phyloP scores from a whole-genome alignment of 495 filamentous ascomycete species.

The Antarctomyces pellizariae region DNA sequence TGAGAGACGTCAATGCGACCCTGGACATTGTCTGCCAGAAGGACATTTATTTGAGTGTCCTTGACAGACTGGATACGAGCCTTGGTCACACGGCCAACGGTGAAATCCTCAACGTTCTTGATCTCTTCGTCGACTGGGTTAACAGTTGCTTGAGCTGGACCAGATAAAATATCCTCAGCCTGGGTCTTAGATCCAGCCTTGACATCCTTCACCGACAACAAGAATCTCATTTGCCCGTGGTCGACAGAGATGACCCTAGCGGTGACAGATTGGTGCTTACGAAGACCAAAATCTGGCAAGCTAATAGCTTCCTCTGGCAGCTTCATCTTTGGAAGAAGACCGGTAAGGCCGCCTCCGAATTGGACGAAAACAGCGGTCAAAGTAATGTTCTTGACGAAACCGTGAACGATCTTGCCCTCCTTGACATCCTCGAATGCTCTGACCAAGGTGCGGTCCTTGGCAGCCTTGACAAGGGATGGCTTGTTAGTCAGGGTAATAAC shows the following conservation, averaged over 20 bases:
- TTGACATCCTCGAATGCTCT: conserved; percentile 41
- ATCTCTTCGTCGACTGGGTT: conserved; percentile 51
- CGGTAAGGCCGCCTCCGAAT: conserved; percentile 55
- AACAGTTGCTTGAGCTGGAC: conserved; percentile 19
- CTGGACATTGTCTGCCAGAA: conserved; percentile 70
- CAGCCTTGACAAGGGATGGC: conserved; percentile 54
- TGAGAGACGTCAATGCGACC: conserved; percentile 82
- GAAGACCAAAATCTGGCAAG: conserved; percentile 53
- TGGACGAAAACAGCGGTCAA: conserved; percentile 58
- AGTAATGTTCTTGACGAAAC: conserved; percentile 71
- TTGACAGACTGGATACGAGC: conserved; percentile 61
- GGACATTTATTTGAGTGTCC: conserved; percentile 76
- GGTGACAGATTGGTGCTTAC: conserved; percentile 43
- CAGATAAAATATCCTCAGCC: conserved; percentile 5
- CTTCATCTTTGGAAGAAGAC: conserved; percentile 52
- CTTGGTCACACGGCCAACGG: conserved; percentile 52
- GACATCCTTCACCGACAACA: conserved; percentile 30
- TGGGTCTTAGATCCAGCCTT: conserved; percentile 15
- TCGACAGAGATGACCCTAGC: conserved; percentile 51
- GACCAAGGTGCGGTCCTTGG: conserved; percentile 38
- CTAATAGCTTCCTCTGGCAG: conserved; percentile 38
- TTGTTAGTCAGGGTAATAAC: conserved; percentile 58
- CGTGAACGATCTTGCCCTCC: conserved; percentile 41
- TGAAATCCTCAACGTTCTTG: conserved; percentile 40
- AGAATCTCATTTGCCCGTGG: conserved; percentile 26